These are phyloP conservation scores for Scheffersomyces parashehatae DNA, from an alignment of 1,139 yeast species.

Conservation along the genomic window DNA sequence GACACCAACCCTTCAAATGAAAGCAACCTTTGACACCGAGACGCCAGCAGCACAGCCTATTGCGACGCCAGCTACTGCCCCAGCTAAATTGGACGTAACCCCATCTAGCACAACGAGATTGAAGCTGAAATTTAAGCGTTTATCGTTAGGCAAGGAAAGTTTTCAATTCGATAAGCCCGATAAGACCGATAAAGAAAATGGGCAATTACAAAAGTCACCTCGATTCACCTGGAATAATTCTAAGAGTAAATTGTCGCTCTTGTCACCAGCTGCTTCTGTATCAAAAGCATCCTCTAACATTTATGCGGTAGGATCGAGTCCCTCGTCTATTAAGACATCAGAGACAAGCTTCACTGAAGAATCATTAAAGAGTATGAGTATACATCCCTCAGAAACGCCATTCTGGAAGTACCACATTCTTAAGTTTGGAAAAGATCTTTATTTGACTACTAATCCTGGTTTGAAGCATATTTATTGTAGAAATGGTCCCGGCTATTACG, in stretches of 20 bases:
- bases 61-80: too few species aligned
- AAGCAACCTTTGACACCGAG: too few species aligned
- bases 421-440: constrained; percentile 49
- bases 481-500: constrained; percentile 57
- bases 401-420: constrained; percentile 66
- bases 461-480: constrained; percentile 54
- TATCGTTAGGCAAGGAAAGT: not conserved
- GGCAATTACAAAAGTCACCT: not conserved
- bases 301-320: not conserved
- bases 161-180: not conserved
- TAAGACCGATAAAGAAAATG: not conserved
- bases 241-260: not conserved
- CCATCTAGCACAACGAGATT: too few species aligned
- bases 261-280: not conserved
- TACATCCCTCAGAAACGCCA: constrained; percentile 18
- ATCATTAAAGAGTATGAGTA: constrained; percentile 3
- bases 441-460: constrained; percentile 62
- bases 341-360: not conserved
- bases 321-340: constrained; percentile 1
- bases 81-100: too few species aligned
- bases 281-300: constrained; percentile 1
- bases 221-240: not conserved
- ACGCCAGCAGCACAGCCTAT: too few species aligned
- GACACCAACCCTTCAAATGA: too few species aligned
- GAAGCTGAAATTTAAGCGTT: not conserved